Base-by-base conservation (phyloP, 768 basidiomycete species). In the Paxillus involutus region DNA sequence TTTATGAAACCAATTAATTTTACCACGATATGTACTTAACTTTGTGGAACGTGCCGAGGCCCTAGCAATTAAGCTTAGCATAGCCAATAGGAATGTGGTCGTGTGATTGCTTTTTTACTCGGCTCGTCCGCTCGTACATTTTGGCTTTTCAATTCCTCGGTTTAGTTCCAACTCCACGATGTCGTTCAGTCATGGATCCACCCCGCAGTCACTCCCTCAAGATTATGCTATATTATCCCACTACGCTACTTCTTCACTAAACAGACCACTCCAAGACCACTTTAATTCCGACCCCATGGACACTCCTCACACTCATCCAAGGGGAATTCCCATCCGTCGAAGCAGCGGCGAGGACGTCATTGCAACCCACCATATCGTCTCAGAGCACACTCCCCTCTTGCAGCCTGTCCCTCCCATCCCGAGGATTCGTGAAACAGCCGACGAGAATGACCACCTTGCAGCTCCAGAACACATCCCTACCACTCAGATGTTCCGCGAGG, bases 181-280 rank as follows among this genome's bases (percentile, higher is more conserved):
- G 64, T 65, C 64, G 17, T 43, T 57, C 53, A 47, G 24, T 45
- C 64, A 58, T 36, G n/a, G n/a, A n/a, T 47, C 55, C 33, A 51
- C 59, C 11, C 63, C 65, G 2, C 64, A 56, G 9, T 86, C 85
- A 2, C 68, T 88, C 17, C 83, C 82, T 12, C 81, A 86, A 2
- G 86, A 87, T 71, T 84, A 86, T 58, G 84, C 83, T 7, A 73
- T 86, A 35, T 70, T 88, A 10, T 81, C 84, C 29, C 77, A 77
- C 9, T 81, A 76, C 60, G 75, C 76, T 6, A 72, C 72, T 17
- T 55, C 67, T 42, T 64, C 67, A 32, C 16, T 52, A 40, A 57
- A 62, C 3, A 35, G 3, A 5, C 47, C 39, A 24, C n/a, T n/a
- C n/a, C 53, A 29, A 13, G 44, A 45, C 30, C 49, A 24, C 6